Evolutionary conservation across 805 yeast species (phyloP).

Genomic region (Monosporozyma unispora): DNA sequence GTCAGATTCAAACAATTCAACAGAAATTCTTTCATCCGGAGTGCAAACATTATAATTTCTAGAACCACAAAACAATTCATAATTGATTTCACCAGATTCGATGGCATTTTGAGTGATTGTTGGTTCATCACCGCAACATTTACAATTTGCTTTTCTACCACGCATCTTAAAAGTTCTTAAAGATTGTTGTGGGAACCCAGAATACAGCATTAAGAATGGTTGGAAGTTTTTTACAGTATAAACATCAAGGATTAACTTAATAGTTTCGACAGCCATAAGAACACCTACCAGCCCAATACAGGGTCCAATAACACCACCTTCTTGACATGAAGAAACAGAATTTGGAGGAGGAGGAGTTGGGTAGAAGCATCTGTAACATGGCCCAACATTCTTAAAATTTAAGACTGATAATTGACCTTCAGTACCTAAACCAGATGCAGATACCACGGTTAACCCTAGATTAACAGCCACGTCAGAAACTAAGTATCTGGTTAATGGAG

Average conservation of each 20-base stretch:
- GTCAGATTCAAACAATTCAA: slow-evolving; percentile 28
- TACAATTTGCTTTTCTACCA: slow-evolving; percentile 49
- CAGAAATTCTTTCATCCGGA: slow-evolving; percentile 39
- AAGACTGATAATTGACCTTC: slow-evolving; percentile 85
- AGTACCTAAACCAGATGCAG: slow-evolving; percentile 85
- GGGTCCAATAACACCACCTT: slow-evolving; percentile 92
- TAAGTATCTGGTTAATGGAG: slow-evolving; percentile 79
- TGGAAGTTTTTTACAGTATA: slow-evolving; percentile 45
- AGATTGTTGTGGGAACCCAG: slow-evolving; percentile 58
- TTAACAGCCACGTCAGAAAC: slow-evolving; percentile 77
- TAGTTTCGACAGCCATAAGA: slow-evolving; percentile 80
- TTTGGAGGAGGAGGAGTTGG: slow-evolving; percentile 86
- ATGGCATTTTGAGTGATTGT: slow-evolving; percentile 41
- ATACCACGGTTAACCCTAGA: slow-evolving; percentile 60
- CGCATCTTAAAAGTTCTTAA: slow-evolving; percentile 76
- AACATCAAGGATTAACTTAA: slow-evolving; percentile 57
- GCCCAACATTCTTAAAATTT: slow-evolving; percentile 60
- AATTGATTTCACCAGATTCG: slow-evolving; percentile 43
- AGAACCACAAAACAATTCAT: slow-evolving; percentile 68
- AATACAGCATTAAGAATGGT: slow-evolving; percentile 63
- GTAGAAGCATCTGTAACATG: slow-evolving; percentile 90
- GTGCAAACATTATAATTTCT: slow-evolving; percentile 38
- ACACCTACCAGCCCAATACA: slow-evolving; percentile 90
- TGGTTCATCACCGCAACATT: slow-evolving; percentile 51
- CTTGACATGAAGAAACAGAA: slow-evolving; percentile 75